Base-by-base conservation (phyloP, 768 basidiomycete genomes). In the Asterophora parasitica region DNA sequence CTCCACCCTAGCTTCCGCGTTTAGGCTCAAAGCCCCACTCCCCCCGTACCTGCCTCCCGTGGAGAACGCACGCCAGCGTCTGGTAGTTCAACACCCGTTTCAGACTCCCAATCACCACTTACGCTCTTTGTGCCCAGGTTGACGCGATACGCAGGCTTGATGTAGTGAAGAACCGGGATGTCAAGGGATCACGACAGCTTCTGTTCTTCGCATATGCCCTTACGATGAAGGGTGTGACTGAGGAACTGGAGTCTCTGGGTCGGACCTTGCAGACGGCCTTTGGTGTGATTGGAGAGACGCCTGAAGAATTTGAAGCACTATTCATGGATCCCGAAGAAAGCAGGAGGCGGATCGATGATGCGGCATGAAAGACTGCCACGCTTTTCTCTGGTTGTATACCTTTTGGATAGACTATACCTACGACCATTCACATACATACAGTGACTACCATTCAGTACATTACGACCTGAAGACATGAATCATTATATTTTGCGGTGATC, bases 11-110 rank as follows among this genome's bases (percentile, higher is more conserved):
- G 81, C 89, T 3, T 79, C 87, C 1, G 85, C 86, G 1, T 89
- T 94, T 63, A 73, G 82, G 13, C 72, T 91, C 34, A 95, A 95
- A 60, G 83, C 91, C 4, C 96, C 96, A 1, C 71, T 99, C n/a
- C 93, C 96, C 0, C 92, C 96, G 0, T 97, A 93, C 63, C 78
- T 99, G 0, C 96, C 96, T 2, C 94, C 94, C 0, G 95, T 88
- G 0, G 93, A 95, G 61, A 77, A 83, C 54, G 79, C 92, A 0
- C 79, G 95, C 42, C 78, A 85, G 45, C 78, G 82, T 7, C 68
- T 99, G 64, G 92, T 88, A 61, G 40, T 77, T 36, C 36, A 16
- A 26, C 13, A 43, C 48, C 11, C 42, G 33, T 46, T 32, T 28
- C 15, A 33, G 33, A 20, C 40, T 23, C 23, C 23, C 23, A 37